Percentiles rank a stretch among this genome's conserved stretches.
These are phyloP conservation scores for Heliocybe sulcata DNA, from an alignment of 1,284 basidiomycete genomes.

Conservation along the genomic window DNA sequence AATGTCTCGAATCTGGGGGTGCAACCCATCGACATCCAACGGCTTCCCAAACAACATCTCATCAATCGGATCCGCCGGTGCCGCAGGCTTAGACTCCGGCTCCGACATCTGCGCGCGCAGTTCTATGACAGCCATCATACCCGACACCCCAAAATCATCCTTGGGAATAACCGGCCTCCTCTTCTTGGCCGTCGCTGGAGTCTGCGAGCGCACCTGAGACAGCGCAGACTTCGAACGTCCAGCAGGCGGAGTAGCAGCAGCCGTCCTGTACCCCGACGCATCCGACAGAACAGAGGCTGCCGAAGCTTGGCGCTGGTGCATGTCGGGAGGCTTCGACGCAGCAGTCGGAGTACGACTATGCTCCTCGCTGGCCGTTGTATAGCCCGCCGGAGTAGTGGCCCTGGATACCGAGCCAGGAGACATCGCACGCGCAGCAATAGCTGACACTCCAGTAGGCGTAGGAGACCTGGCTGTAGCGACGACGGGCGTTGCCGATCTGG, in stretches of 20 bases:
- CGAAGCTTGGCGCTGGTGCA: constrained; percentile 48
- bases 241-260: constrained; percentile 23
- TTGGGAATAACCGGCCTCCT: constrained; percentile 36
- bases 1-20: constrained; percentile 66
- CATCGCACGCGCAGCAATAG: constrained; percentile 16
- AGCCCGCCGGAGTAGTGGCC: constrained; percentile 18
- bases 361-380: constrained; percentile 11
- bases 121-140: constrained; percentile 82
- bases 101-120: constrained; percentile 40
- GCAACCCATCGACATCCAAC: constrained; percentile 55
- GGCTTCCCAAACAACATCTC: constrained; percentile 65
- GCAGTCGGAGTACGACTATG: constrained; percentile 16
- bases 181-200: constrained; percentile 9
- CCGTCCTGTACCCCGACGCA: constrained; percentile 45
- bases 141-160: constrained; percentile 78
- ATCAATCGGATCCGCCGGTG: constrained; percentile 54
- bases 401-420: constrained; percentile 21
- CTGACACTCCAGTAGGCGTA: constrained; percentile 27
- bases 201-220: constrained; percentile 12
- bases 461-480: constrained; percentile 22
- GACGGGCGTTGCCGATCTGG: constrained; percentile 17
- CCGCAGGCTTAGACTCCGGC: constrained; percentile 26
- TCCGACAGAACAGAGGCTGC: constrained; percentile 63
- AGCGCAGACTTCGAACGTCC: neutral
- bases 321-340: constrained; percentile 11